Base-by-base conservation (phyloP, 164 flowering plant species). In the Piper longum region DNA sequence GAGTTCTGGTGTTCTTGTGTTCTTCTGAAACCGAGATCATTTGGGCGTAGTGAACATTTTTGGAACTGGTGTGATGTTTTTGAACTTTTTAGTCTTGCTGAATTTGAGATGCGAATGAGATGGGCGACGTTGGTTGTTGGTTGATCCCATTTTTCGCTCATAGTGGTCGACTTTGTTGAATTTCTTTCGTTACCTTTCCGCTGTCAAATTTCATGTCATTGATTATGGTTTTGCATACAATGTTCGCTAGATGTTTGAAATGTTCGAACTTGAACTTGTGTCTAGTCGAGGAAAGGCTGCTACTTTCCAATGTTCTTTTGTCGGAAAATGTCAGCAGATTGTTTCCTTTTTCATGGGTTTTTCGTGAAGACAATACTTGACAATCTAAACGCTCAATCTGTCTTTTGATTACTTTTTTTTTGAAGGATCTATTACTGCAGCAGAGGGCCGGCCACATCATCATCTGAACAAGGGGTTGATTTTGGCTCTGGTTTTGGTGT, bases 381-480 rank as follows among this genome's bases (percentile, higher is more conserved):
- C 7, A 26, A 14, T 16, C 16, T 60, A n/a, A 42, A 54, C 42
- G 39, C 2, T 40, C 16, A 51, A 40, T 61, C 5, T 56, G 56
- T 16, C 4, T 18, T 59, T 3, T 41, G 18, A 64, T 56, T 57
- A 55, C 39, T 54, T 61, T 56, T 41, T 48, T 61, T 44, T 59
- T 61, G 79, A 61, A 43, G 4, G 39, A 58, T 56, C 36, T 54
- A 40, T 26, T 26, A 26, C 36, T 1, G 36, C 3, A 12, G 59
- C 12, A 63, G 65, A 7, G 45, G 43, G 17, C 43, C 65, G 36
- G 19, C 64, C 67, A 8, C 62, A 64, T 7, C 70, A 63, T 41
- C 70, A 69, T 41, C 62, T 61, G 54, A 56, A 68, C 40, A 77
- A 60, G 60, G 72, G 61, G 58, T 57, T 63, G 69, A 62, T 72